A percentile compares a stretch with the other conserved stretches of the same genome.
Evolutionary conservation across 1,284 basidiomycete species (phyloP).

Genomic region (Ceratobasidium sp.): DNA sequence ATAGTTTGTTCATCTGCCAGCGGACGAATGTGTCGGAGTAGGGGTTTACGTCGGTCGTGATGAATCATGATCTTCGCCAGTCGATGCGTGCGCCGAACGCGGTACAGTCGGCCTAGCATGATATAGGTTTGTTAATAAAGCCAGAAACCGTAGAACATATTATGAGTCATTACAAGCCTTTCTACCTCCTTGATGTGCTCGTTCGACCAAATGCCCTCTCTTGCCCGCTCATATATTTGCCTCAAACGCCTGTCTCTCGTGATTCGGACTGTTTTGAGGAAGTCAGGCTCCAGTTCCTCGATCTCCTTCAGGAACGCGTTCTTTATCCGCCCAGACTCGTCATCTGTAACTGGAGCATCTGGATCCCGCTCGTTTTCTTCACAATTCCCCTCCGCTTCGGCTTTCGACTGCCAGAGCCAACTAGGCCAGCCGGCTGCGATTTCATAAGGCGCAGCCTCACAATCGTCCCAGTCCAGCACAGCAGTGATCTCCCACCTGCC

Average conservation of each 20-base stretch:
- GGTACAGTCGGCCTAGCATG: slow-evolving; percentile 79
- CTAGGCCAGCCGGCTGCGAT: not conserved
- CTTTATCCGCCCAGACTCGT: not conserved
- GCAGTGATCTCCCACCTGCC: not conserved
- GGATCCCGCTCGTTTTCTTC: not conserved
- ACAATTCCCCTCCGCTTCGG: not conserved
- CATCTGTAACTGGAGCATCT: not conserved
- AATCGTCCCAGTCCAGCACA: slow-evolving; percentile 4
- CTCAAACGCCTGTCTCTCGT: not conserved
- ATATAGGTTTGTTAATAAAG: not conserved
- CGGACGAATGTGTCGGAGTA: slow-evolving; percentile 98
- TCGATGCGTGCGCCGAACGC: slow-evolving; percentile 94
- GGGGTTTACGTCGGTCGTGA: slow-evolving; percentile 96
- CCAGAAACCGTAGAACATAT: not conserved
- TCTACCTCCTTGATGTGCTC: not conserved
- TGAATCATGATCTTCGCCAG: slow-evolving; percentile 91
- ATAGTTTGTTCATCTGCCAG: slow-evolving; percentile 98
- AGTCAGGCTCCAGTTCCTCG: not conserved
- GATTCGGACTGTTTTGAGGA: not conserved
- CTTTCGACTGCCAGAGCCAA: not conserved
- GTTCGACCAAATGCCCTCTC: not conserved
- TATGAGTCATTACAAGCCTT: slow-evolving; percentile 77
- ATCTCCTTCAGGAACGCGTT: not conserved
- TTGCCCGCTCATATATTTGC: not conserved
- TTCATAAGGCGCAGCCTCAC: not conserved